Base-by-base conservation (phyloP, 1,284 basidiomycete genomes). In the Fomitiporia mediterranea region DNA sequence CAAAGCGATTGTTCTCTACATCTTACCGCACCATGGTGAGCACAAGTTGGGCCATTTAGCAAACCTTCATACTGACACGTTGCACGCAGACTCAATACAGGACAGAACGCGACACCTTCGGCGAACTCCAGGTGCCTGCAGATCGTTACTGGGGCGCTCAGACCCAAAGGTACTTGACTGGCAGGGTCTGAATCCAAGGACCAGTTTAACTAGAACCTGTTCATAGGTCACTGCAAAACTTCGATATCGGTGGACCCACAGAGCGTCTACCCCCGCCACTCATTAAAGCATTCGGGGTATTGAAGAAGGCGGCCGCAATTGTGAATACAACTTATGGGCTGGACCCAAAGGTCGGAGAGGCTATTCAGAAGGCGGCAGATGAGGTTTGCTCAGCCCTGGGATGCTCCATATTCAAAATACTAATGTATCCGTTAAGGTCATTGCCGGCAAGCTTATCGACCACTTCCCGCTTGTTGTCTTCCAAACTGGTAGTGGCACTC, bases 381-480 rank as follows among this genome's bases (percentile, higher is more conserved):
- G 97, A 99, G 66, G 91, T 89, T 64, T 56, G 80, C 15, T 23
- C 13, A 27, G 27, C 25, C 6, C 27, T 13, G 30, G n/a, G 44
- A 8, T 30, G 8, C 23, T 15, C 9, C 7, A 28, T 15, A 28
- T 30, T 15, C 25, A 5, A 53, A 59, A 30, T 34, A 49, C 39
- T 53, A 53, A 49, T 40, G 27, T 34, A 42, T 7, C 2, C 40
- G 15, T 62, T n/a, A n/a, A 93, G 87, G 96, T 99, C 67, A 98
- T 99, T 70, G 89, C 90, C 52, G 96, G 96, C 59, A 93, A 95
- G 73, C 83, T 99, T 60, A 80, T 87, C 38, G 93, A 94, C 63
- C 91, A 99, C 73, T 99, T 99, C 78, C 97, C 97, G 25, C 78
- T 99, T 37, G 97, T 99, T 56, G 96, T 99, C 49, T 99, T 98